Base-by-base conservation (phyloP, 192 early-diverging fungal genomes). In the Backusella westeae region DNA sequence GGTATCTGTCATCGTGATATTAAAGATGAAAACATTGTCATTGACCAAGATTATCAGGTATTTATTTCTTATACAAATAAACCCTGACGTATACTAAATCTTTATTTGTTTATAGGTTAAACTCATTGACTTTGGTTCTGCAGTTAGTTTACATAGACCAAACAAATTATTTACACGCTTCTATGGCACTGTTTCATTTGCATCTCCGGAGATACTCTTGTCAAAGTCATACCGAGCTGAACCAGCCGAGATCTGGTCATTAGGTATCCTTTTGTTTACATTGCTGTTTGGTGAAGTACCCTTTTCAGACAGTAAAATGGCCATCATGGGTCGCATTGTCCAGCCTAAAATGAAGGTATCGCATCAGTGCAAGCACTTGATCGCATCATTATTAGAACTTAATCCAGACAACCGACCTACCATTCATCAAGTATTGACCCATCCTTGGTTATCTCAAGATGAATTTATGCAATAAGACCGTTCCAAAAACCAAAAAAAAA, bases 1-100 rank as follows among this genome's bases (percentile, higher is more conserved):
- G 87, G 86, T 34, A 89, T 96, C 39, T 91, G 93, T 32, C 94
- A 96, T 78, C 88, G 93, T 21, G 93, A 94, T 74, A 89, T 95
- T 75, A 95, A 94, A 85, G 94, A 94, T 77, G 92, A 93, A 53
- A 92, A 91, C 63, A 87, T 89, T 69, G 77, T 82, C 23, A 78
- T 80, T 73, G 85, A 84, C 41, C 56, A 49, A 35, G 71, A 83
- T 56, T 84, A 78, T 63, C 46, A 75, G 52, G 80, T 84, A 74
- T 36, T 59, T 59, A 8, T 9, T 59, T 59, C 7, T 59, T 59
- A 10, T 59, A 59, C 23, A 59, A 59, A 59, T 12, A 59, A 59
- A 9, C 5, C 17, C 23, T 23, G 9, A 59, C 3, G 9, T 23
- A 12, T 59, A 59, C 23, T 59, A 23, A 59, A 23, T 26, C 3